Conservation (phyloP, 768 basidiomycete species). For the Lactarius vividus region DNA sequence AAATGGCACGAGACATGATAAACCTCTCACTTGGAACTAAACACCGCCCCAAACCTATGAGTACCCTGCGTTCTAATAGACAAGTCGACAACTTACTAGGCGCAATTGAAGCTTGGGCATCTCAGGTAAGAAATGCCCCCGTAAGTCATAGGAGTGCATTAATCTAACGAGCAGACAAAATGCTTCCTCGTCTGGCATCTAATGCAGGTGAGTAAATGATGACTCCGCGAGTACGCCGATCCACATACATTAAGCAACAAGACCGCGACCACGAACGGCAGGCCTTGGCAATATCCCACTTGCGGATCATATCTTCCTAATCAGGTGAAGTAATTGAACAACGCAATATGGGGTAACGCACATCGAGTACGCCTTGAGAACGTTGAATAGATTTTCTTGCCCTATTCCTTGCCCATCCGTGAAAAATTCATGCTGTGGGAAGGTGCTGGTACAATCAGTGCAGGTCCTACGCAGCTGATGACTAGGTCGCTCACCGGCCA, state of each 20-base stretch:
- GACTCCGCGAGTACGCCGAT: neutral
- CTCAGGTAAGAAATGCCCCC: conserved; percentile 97
- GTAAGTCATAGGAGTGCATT: conserved; percentile 95
- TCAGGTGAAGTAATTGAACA: conserved; percentile 15
- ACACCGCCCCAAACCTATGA: neutral
- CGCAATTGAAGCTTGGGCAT: conserved; percentile 97
- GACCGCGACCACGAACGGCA: conserved; percentile 95
- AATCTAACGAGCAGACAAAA: conserved; percentile 92
- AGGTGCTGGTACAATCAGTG: conserved; percentile 56
- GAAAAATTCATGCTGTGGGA: conserved; percentile 96
- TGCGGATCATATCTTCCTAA: conserved; percentile 73
- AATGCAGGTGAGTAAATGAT: neutral
- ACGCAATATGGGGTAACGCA: conserved; percentile 37
- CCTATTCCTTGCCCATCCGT: conserved; percentile 92
- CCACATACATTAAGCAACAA: conserved; percentile 79
- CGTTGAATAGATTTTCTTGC: conserved; percentile 96
- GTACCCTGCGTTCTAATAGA: neutral
- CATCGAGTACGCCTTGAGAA: conserved; percentile 96
- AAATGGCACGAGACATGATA: neutral
- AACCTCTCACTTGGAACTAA: conserved; percentile 55
- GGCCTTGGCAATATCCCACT: conserved; percentile 97
- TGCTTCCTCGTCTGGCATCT: conserved; percentile 99
- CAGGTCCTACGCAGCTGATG: neutral
- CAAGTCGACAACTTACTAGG: conserved; percentile 51
- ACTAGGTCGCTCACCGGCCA: conserved; percentile 53